Evolutionary conservation across 306 rosid genomes (phyloP).

Genomic region (Crotalaria pallida): DNA sequence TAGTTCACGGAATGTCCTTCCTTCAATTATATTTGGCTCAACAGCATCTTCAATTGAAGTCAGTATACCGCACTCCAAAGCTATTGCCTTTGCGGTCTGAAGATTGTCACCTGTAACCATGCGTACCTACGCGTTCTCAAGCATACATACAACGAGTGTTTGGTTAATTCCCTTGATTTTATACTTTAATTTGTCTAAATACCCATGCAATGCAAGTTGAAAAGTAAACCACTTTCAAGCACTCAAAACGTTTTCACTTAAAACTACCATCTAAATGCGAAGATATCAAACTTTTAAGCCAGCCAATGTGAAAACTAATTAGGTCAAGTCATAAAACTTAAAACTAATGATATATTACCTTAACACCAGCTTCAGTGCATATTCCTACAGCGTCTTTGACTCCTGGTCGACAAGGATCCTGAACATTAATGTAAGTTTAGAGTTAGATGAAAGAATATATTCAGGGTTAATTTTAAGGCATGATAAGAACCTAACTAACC

Average conservation of each 20-base stretch:
- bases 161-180: conserved; percentile 17
- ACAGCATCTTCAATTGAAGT: conserved; percentile 52
- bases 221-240: conserved; percentile 4
- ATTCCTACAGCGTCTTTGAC: conserved; percentile 70
- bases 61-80: conserved; percentile 93
- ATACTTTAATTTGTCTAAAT: conserved; percentile 12
- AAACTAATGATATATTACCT: conserved; percentile 45
- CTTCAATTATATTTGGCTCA: conserved; percentile 83
- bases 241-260: conserved; percentile 7
- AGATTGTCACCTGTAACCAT: conserved; percentile 98
- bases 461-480: conserved; percentile 1
- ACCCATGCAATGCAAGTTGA: neutral
- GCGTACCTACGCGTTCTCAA: conserved; percentile 60
- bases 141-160: conserved; percentile 11
- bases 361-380: conserved; percentile 85
- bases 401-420: conserved; percentile 97
- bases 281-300: neutral
- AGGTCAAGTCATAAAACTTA: conserved; percentile 18
- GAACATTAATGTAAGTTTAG: conserved; percentile 9
- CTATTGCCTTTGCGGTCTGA: conserved; percentile 94
- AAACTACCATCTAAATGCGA: conserved; percentile 9
- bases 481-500: neutral
- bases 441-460: conserved; percentile 17
- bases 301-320: neutral
- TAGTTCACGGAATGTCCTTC: conserved; percentile 69